A percentile compares a stretch with the other conserved stretches of the same genome.
Evolutionary conservation across 371 early-diverging fungal species (phyloP).

Genomic region (Batkoa obscura): DNA sequence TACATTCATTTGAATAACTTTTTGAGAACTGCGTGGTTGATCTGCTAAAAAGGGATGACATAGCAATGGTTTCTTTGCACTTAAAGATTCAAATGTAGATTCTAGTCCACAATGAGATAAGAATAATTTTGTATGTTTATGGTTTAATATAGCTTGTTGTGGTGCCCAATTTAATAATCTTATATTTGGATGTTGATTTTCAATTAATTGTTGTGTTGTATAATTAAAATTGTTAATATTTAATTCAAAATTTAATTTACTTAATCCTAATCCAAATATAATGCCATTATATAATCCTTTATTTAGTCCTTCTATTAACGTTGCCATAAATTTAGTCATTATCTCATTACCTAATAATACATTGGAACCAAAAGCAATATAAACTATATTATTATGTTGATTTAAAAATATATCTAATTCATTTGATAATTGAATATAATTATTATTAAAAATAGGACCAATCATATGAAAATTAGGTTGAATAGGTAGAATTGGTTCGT

Average conservation of each 20-base stretch:
- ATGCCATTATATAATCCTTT: too few relatives aligned
- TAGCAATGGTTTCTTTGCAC: not conserved
- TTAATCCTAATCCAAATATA: too few relatives aligned
- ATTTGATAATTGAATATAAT: not conserved
- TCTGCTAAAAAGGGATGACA: constrained; percentile 2
- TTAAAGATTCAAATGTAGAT: not conserved
- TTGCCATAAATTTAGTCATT: too few relatives aligned
- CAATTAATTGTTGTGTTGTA: too few relatives aligned
- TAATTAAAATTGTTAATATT: too few relatives aligned
- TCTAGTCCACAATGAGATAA: constrained; percentile 6
- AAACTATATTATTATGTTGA: not conserved
- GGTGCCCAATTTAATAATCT: not conserved
- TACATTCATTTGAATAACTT: too few relatives aligned
- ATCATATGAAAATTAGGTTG: not conserved
- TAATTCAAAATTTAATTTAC: too few relatives aligned
- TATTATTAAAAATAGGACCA: not conserved
- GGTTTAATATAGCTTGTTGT: constrained; percentile 4
- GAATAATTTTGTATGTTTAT: not conserved
- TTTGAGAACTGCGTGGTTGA: too few relatives aligned
- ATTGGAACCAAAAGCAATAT: constrained; percentile 3
- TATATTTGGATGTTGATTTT: too few relatives aligned
- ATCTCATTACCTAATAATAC: too few relatives aligned
- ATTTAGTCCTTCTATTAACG: too few relatives aligned
- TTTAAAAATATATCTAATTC: not conserved
- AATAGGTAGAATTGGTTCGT: not conserved